Evolutionary conservation across 2,329 filamentous ascomycete species (phyloP), one percentile per base, ranked within the genome.

Genomic region (Stemphylium lycopersici): DNA sequence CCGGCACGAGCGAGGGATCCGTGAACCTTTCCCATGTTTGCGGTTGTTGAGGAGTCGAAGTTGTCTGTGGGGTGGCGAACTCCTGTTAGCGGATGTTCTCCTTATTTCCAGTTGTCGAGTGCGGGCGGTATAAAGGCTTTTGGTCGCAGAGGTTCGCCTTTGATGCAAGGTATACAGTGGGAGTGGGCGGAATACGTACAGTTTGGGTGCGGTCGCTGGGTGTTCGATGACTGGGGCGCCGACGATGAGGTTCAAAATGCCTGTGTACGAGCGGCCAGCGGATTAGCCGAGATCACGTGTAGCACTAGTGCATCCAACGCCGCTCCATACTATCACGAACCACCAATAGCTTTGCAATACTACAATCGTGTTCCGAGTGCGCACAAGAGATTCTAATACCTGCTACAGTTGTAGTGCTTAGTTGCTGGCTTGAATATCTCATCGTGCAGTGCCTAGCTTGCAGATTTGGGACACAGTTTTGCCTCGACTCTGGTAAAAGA

Each of bases 1-100:
- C 91, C 91, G 83, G 90, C 91, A 91, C 91, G 90, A 80, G 90
- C 90, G 82, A 95, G 89, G 79, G 90, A 95, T 80, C 90, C 90
- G 89, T 93, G 90, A 81, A 93, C 90, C 84, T 93, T 93, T 84
- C 90, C 90, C 90, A 93, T 93, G 81, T 79, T 90, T 82, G 82
- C 78, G 79, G 75, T 73, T 78, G 69, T 62, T 61, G 64, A 64
- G 60, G 66, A 58, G 56, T 54, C 55, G 58, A 55, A 46, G 61
- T 60, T 67, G 52, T 64, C 57, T 63, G 59, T 63, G 67, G 74
- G 71, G 73, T 71, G 65, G 52, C 52, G 73, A 71, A 61, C 51
- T 55, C 55, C 50, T 43, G 61, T 73, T 56, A 70, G 67, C 67
- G 59, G 40, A 59, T 36, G 61, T 49, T 36, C 47, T 42, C 20